phyloP scores from a whole-genome alignment of 2,329 filamentous ascomycete species.

The Phaeosphaeria sp. region DNA sequence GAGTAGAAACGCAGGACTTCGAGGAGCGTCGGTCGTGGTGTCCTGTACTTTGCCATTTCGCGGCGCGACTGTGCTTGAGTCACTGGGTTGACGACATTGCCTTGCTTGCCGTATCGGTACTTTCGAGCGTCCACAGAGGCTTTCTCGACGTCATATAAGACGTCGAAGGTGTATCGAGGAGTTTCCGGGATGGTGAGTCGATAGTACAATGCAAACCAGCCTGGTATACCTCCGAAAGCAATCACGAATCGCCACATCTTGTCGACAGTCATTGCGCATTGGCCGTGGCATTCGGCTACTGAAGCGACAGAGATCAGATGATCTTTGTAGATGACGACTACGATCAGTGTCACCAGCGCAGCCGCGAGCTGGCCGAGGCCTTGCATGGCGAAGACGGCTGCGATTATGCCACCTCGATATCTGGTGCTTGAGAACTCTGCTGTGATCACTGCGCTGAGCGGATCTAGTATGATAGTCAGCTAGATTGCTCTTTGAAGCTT shows the following conservation, averaged over 20 bases:
- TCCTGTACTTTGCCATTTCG: conserved; percentile 45
- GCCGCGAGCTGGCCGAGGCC: conserved; percentile 80
- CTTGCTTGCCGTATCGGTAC: conserved; percentile 70
- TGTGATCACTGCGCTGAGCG: conserved; percentile 82
- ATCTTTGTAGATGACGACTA: conserved; percentile 73
- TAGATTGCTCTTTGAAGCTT: not conserved
- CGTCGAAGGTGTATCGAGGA: conserved; percentile 86
- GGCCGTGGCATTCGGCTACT: conserved; percentile 64
- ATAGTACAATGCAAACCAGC: conserved; percentile 83
- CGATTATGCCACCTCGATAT: conserved; percentile 89
- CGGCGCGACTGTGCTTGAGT: conserved; percentile 63
- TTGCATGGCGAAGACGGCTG: conserved; percentile 85
- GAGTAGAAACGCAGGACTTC: conserved; percentile 76
- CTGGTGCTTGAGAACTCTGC: conserved; percentile 87
- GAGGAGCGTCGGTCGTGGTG: conserved; percentile 34
- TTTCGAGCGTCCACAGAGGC: conserved; percentile 74
- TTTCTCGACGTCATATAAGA: conserved; percentile 69
- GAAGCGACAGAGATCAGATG: conserved; percentile 62
- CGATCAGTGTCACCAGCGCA: conserved; percentile 76
- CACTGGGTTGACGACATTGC: conserved; percentile 69
- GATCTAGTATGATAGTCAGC: conserved; percentile 53
- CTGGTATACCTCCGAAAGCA: conserved; percentile 81
- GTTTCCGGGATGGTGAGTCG: conserved; percentile 88
- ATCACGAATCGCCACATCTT: conserved; percentile 88
- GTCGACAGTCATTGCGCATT: conserved; percentile 75